phyloP scores from a whole-genome alignment of 805 yeast genomes.

The Candida silvicultrix region DNA sequence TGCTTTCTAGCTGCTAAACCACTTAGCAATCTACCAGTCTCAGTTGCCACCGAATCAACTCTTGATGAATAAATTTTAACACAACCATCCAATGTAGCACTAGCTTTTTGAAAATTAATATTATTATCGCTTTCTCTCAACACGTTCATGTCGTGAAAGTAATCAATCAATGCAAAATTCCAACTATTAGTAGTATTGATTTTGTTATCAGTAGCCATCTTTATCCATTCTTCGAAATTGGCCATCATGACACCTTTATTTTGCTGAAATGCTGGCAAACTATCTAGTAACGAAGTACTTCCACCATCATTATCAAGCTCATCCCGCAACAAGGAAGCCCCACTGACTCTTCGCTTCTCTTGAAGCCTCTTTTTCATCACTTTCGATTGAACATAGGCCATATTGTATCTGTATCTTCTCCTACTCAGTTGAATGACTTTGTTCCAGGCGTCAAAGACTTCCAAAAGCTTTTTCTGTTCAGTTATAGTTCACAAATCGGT shows the following conservation, averaged over 20 bases:
- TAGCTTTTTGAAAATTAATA: conserved; percentile 85
- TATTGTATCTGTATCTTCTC: conserved; percentile 1
- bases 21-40: conserved; percentile 77
- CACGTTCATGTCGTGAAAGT: conserved; percentile 77
- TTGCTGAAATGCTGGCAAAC: conserved; percentile 16
- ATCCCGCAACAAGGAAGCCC: conserved; percentile 26
- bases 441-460: too few relatives aligned
- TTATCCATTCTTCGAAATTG: conserved; percentile 75
- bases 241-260: conserved; percentile 37
- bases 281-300: conserved; percentile 16
- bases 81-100: conserved; percentile 91
- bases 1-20: conserved; percentile 52
- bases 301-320: conserved; percentile 18
- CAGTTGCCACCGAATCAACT: conserved; percentile 87
- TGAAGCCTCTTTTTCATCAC: conserved; percentile 22
- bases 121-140: conserved; percentile 67
- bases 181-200: conserved; percentile 83
- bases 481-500: not conserved
- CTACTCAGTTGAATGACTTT: too few relatives aligned
- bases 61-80: conserved; percentile 88
- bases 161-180: conserved; percentile 88
- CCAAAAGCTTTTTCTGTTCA: not conserved
- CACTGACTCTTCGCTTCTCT: conserved; percentile 24
- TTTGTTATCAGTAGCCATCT: conserved; percentile 76
- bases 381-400: conserved; percentile 23